Conservation (phyloP, 495 filamentous ascomycete genomes). For the Neohortaea acidophila region DNA sequence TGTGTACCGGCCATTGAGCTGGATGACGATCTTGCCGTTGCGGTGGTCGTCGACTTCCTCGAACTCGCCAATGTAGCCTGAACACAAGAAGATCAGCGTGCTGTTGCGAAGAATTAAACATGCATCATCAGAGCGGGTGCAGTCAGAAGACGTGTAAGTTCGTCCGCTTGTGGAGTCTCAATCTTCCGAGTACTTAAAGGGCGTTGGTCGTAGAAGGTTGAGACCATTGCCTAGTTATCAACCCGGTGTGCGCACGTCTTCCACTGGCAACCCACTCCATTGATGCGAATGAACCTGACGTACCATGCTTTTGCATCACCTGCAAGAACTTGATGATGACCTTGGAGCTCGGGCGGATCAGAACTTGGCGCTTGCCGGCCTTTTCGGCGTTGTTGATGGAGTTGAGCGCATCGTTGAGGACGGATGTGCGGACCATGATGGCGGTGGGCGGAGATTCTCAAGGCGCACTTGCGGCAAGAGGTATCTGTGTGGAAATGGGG, state of each 20-base stretch:
- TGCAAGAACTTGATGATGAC: constrained; percentile 98
- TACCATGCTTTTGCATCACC: constrained; percentile 99
- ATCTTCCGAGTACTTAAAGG: constrained; percentile 99
- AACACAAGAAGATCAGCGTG: constrained; percentile 34
- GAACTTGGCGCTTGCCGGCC: constrained; percentile 91
- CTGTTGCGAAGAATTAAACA: constrained; percentile 89
- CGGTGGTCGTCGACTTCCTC: constrained; percentile 99
- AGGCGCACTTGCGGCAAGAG: constrained; percentile 31
- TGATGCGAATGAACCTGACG: constrained; percentile 28
- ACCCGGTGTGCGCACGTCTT: constrained; percentile 44
- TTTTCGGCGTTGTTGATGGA: constrained; percentile 99
- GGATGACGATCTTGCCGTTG: constrained; percentile 94
- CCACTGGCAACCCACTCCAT: not conserved
- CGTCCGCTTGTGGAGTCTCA: constrained; percentile 44
- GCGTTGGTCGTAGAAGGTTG: constrained; percentile 65
- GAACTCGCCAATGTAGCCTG: constrained; percentile 99
- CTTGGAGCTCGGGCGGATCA: constrained; percentile 93
- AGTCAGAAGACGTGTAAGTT: constrained; percentile 90
- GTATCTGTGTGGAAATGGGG: constrained; percentile 29
- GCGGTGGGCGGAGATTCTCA: constrained; percentile 65
- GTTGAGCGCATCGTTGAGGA: constrained; percentile 98
- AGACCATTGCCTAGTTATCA: constrained; percentile 99
- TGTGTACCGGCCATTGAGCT: constrained; percentile 63
- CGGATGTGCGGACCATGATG: constrained; percentile 96
- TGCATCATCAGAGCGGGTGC: constrained; percentile 47